Base-by-base conservation (phyloP, 257 asterid genomes). In the Misopates orontium region DNA sequence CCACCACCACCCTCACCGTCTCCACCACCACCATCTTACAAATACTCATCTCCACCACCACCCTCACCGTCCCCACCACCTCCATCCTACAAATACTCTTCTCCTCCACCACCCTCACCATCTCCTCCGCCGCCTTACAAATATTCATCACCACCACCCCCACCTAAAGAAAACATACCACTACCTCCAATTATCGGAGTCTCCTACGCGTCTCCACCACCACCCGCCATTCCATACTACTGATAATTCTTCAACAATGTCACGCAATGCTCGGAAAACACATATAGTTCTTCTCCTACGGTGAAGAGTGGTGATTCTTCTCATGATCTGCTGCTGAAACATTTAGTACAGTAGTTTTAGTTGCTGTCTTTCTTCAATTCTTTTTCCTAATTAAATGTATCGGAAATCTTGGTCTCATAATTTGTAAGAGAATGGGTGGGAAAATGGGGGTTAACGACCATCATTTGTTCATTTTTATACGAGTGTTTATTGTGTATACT, bases 151-250 rank as follows among this genome's bases (percentile, higher is more conserved):
- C 67, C 61, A 8, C 77, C 69, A 42, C 66, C 74, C 21, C 72
- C 71, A 36, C 78, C 70, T 16, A 40, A 64, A 67, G 77, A 47
- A 54, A 47, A 53, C 62, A 63, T 67, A 31, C 81, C 85, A 60
- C 47, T 81, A 24, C 87, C 87, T 18, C 83, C 86, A 47, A 51
- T 81, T 16, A 36, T 23, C 16, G 82, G 86, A 62, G 83, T 81
- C 15, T 67, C 83, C 25, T 78, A 82, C 65, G 82, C 84, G 41
- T 82, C 87, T 44, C 84, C 87, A 18, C 87, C 87, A 19, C 87
- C 87, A 47, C 87, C 84, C 0, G 15, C 45, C 67, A 79, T 82
- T 56, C 87, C 87, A 58, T 81, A 81, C 62, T 78, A 81, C 71
- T 81, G 48, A 80, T 71, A n/a, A 49, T 68, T 60, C 71, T 68